Base-by-base conservation (phyloP, 257 asterid genomes). In the Scutellaria baicalensis region DNA sequence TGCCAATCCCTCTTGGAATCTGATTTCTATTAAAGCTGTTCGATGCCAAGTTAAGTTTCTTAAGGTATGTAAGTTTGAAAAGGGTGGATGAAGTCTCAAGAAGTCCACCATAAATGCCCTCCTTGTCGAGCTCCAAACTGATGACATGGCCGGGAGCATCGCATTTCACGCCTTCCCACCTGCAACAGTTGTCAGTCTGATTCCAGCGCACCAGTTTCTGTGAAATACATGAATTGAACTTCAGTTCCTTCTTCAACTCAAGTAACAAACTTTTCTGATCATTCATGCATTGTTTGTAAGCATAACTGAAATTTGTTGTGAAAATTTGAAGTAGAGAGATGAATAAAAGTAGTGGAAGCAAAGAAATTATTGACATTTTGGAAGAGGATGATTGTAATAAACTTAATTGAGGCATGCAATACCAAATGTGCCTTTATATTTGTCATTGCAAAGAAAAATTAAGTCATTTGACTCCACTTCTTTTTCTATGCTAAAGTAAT, bases 21-120 rank as follows among this genome's bases (percentile, higher is more conserved):
- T 9, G 52, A 6, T 8, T 8, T 4, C 8, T 8, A 18, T 9
- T 1, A 18, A 77, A 71, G 43, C 8, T 0, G 57, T 82, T 85
- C 38, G 3, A 0, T 1, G 79, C 79, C 70, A 82, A 59, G n/a
- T 71, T 75, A n/a, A 82, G 72, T 42, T 38, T 70, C 58, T 80
- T 55, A 2, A 82, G 83, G 23, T 72, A 36, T 12, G 13, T 39
- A 16, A 85, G 61, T 43, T 38, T 12, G 56, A 69, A 79, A 4
- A 81, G 84, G 61, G 48, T 52, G 1, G 54, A 72, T 5, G 66
- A 61, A 10, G 43, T 68, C 11, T 64, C 59, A 21, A 69, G n/a
- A n/a, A n/a, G 73, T 1, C 77, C 54, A 18, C 69, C 63, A 0
- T 33, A 20, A 0, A 72, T 57, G 8, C 1, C 6, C 21, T 74